phyloP scores from a whole-genome alignment of 495 filamentous ascomycete species.

The Tuber indicum region DNA sequence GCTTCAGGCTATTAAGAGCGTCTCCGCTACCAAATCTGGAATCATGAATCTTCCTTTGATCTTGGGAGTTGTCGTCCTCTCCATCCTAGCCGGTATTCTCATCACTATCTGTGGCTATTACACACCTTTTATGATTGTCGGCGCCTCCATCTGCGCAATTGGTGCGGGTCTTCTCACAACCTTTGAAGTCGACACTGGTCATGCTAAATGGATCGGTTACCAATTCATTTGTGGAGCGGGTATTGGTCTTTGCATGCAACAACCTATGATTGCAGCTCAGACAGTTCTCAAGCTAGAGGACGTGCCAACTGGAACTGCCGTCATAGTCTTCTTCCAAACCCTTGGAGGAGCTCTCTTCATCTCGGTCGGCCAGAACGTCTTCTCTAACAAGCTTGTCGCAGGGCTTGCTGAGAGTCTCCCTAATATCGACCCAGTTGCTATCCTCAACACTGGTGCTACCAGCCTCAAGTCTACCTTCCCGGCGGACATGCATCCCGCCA shows the following conservation, averaged over 20 bases:
- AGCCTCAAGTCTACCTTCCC: slow-evolving; percentile 51
- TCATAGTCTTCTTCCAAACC: slow-evolving; percentile 65
- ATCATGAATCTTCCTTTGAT: slow-evolving; percentile 73
- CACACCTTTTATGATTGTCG: slow-evolving; percentile 62
- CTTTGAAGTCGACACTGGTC: slow-evolving; percentile 51
- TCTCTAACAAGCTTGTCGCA: slow-evolving; percentile 61
- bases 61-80: slow-evolving; percentile 55
- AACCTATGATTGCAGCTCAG: slow-evolving; percentile 63
- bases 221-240: slow-evolving; percentile 66
- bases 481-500: slow-evolving; percentile 47
- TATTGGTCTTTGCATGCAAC: slow-evolving; percentile 60
- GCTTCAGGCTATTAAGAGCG: slow-evolving; percentile 79
- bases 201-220: slow-evolving; percentile 64
- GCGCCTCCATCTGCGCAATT: slow-evolving; percentile 55
- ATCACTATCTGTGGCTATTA: slow-evolving; percentile 67
- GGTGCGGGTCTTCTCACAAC: slow-evolving; percentile 67
- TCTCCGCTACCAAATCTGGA: slow-evolving; percentile 61
- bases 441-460: slow-evolving; percentile 63
- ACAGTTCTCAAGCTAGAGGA: slow-evolving; percentile 57
- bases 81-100: slow-evolving; percentile 55
- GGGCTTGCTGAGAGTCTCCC: slow-evolving; percentile 53
- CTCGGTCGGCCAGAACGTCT: slow-evolving; percentile 68
- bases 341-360: slow-evolving; percentile 70
- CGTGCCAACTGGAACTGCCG: slow-evolving; percentile 59
- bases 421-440: slow-evolving; percentile 46